These are phyloP conservation scores for Ophiosphaerella herpotricha DNA, from an alignment of 2,329 filamentous ascomycete genomes.

Conservation along the genomic window DNA sequence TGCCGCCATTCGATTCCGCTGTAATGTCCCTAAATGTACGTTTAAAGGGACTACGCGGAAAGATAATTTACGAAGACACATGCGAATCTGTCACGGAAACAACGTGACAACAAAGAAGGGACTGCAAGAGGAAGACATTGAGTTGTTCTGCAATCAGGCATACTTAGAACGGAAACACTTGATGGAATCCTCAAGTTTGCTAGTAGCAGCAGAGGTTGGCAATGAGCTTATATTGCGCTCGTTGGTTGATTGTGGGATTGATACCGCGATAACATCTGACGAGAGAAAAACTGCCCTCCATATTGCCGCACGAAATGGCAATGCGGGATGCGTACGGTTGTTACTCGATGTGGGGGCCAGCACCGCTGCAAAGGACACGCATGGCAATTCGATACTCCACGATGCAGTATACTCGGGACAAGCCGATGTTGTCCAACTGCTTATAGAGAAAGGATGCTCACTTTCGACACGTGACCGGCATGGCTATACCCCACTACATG, in stretches of 20 bases:
- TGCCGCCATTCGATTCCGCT: constrained; percentile 9
- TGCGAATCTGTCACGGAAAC: constrained; percentile 5
- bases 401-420: too few species aligned
- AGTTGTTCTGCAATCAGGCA: constrained; percentile 7
- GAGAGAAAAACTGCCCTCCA: neutral
- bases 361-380: constrained; percentile 1
- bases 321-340: constrained; percentile 4
- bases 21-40: constrained; percentile 3
- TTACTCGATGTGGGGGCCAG: constrained; percentile 8
- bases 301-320: constrained; percentile 10
- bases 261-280: neutral
- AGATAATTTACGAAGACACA: constrained; percentile 17
- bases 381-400: neutral
- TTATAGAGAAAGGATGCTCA: too few species aligned
- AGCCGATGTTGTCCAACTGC: too few species aligned
- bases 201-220: constrained; percentile 8
- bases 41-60: constrained; percentile 15
- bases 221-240: constrained; percentile 4
- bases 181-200: constrained; percentile 12
- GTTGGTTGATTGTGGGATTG: constrained; percentile 3
- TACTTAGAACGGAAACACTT: constrained; percentile 6
- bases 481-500: constrained; percentile 7
- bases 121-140: constrained; percentile 5
- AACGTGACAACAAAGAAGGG: neutral
- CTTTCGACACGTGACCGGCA: neutral